Conservation (phyloP, 2,329 filamentous ascomycete genomes). For the Elsinoe ampelina region DNA sequence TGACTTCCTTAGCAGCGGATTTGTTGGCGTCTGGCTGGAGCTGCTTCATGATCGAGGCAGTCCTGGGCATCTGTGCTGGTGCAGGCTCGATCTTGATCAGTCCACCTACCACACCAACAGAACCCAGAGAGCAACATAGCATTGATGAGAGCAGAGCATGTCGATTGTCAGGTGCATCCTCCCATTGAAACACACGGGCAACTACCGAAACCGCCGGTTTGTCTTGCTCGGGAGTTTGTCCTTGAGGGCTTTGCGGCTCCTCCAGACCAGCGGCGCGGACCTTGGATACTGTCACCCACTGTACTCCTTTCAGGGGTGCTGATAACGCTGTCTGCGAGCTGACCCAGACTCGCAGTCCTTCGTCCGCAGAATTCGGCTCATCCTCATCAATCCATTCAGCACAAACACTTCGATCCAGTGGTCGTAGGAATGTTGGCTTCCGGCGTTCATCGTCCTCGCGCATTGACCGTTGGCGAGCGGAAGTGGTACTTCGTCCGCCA, state of each 20-base stretch:
- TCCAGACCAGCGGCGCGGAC: slow-evolving; percentile 72
- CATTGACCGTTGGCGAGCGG: slow-evolving; percentile 49
- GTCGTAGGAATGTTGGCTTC: slow-evolving; percentile 64
- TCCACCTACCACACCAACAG: slow-evolving; percentile 67
- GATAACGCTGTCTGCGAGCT: slow-evolving; percentile 66
- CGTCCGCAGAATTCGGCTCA: slow-evolving; percentile 41
- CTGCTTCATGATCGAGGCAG: slow-evolving; percentile 39
- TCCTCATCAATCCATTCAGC: slow-evolving; percentile 61
- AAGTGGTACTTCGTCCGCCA: slow-evolving; percentile 63
- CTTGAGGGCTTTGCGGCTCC: slow-evolving; percentile 60
- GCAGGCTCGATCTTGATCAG: slow-evolving; percentile 82
- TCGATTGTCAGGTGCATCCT: slow-evolving; percentile 74
- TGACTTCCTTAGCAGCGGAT: slow-evolving; percentile 30
- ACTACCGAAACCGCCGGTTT: slow-evolving; percentile 59
- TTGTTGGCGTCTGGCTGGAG: slow-evolving; percentile 17
- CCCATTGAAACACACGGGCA: slow-evolving; percentile 68
- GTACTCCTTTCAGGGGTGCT: slow-evolving; percentile 64
- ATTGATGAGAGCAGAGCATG: slow-evolving; percentile 70
- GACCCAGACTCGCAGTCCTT: slow-evolving; percentile 69
- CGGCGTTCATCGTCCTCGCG: slow-evolving; percentile 58
- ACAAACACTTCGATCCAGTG: slow-evolving; percentile 61
- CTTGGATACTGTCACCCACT: slow-evolving; percentile 75
- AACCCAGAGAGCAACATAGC: slow-evolving; percentile 65
- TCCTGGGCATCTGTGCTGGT: slow-evolving; percentile 58
- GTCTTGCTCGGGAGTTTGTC: slow-evolving; percentile 52